Evolutionary conservation across 371 early-diverging fungal genomes (phyloP).

Genomic region (Syncephalastrum monosporum): DNA sequence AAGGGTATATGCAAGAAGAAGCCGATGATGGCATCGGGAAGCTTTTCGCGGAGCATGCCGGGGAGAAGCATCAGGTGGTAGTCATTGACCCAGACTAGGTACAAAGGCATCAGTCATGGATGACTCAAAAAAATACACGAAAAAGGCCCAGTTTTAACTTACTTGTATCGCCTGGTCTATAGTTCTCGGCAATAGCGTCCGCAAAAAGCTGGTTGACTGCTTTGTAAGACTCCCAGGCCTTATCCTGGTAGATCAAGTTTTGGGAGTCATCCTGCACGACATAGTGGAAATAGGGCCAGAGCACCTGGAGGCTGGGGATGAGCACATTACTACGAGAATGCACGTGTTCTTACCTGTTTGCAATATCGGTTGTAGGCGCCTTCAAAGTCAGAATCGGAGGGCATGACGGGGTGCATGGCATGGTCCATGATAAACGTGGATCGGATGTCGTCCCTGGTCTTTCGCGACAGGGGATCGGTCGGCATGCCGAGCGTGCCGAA

Average conservation of each 20-base stretch:
- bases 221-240: conserved; percentile 78
- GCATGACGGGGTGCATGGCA: conserved; percentile 81
- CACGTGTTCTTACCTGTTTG: conserved; percentile 65
- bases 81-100: conserved; percentile 96
- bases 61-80: conserved; percentile 96
- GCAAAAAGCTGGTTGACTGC: conserved; percentile 84
- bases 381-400: conserved; percentile 76
- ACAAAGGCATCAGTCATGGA: background rate
- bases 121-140: conserved; percentile 53
- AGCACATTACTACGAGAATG: background rate
- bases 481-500: conserved; percentile 77
- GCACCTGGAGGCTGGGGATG: conserved; percentile 36
- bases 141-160: conserved; percentile 23
- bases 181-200: conserved; percentile 66
- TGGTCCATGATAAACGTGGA: conserved; percentile 59
- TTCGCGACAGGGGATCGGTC: conserved; percentile 64
- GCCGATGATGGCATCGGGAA: conserved; percentile 88
- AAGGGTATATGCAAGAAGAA: conserved; percentile 98
- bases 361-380: conserved; percentile 92
- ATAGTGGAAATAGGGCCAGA: conserved; percentile 98
- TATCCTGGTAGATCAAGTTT: conserved; percentile 78
- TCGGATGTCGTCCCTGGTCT: conserved; percentile 57
- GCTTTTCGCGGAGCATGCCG: conserved; percentile 73
- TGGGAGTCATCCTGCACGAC: conserved; percentile 73
- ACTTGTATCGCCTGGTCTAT: conserved; percentile 82